Evolutionary conservation across 1,284 basidiomycete species (phyloP), one percentile per base, ranked within the genome.

Genomic region (Tilletiopsis washingtonensis): DNA sequence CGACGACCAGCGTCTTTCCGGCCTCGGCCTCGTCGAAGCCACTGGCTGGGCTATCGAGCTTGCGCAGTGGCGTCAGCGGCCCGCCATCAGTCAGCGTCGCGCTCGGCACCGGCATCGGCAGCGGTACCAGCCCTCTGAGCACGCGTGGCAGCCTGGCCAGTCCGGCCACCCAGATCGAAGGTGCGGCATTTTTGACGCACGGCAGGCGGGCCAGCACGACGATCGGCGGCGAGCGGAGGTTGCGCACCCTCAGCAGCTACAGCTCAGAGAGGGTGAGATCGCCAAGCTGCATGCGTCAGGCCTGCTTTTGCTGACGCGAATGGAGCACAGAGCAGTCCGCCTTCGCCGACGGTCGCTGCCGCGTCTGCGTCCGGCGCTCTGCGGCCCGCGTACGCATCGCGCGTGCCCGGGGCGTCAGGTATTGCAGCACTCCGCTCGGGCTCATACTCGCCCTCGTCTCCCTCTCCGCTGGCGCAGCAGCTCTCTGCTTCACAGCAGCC

Each of bases 401-500:
- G 17, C 43, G 27, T 3, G n/a, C n/a, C n/a, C 26, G 39, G 12
- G 40, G n/a, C 1, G 15, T 34, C 19, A 21, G 25, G 7, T 38
- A 17, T 20, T 2, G 14, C 45, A 0, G 7, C 50, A 1, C 19
- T 54, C 20, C 48, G 64, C 19, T 39, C 51, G 1, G 58, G 59
- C 21, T 64, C 64, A 1, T 67, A 58, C 44, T 64, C 59, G 38
- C 60, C 62, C 1, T 64, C 60, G 5, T 64, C 62, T 9, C 54
- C 64, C 5, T 67, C 62, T 3, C 64, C 62, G 17, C 50, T 67
- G 1, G 60, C 54, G n/a, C 53, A 59, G 32, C 62, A 67, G 42
- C 53, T 64, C 49, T 56, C 51, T 7, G 29, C 52, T 43, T 20
- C 20, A 36, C 47, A 6, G 36, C 21, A 17, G 37, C 25, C 11